Conservation (phyloP, 768 basidiomycete genomes). For the Tylopilus sp. region DNA sequence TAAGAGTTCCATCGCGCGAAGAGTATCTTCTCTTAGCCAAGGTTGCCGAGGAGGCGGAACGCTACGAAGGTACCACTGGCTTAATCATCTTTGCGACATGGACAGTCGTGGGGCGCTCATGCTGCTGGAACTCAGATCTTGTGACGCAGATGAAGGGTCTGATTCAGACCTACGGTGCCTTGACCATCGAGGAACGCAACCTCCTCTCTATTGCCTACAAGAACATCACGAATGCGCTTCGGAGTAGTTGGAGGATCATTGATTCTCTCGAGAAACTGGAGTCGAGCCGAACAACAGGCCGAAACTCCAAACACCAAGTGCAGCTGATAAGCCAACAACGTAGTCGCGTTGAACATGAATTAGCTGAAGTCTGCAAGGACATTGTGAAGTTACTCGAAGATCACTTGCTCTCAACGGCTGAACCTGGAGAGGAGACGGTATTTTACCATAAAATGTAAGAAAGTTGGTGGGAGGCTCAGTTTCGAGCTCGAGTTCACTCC, state of each 20-base stretch:
- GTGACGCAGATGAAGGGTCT: slow-evolving; percentile 76
- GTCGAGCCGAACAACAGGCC: slow-evolving; percentile 30
- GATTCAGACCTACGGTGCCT: slow-evolving; percentile 61
- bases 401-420: slow-evolving; percentile 57
- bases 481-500: slow-evolving; percentile 7
- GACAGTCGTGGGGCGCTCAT: slow-evolving; percentile 4
- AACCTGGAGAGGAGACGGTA: slow-evolving; percentile 76
- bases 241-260: slow-evolving; percentile 81
- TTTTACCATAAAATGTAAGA: slow-evolving; percentile 88
- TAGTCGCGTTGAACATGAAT: slow-evolving; percentile 71
- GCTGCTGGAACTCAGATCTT: slow-evolving; percentile 51
- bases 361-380: slow-evolving; percentile 75
- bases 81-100: neutral
- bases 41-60: slow-evolving; percentile 84
- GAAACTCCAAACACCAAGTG: slow-evolving; percentile 42
- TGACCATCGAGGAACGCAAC: slow-evolving; percentile 84
- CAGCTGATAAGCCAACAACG: slow-evolving; percentile 70
- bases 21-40: slow-evolving; percentile 66
- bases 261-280: slow-evolving; percentile 70
- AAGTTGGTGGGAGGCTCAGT: neutral
- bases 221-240: slow-evolving; percentile 79
- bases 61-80: slow-evolving; percentile 67
- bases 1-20: slow-evolving; percentile 32
- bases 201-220: slow-evolving; percentile 89
- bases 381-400: slow-evolving; percentile 67